These are phyloP conservation scores for Porogramme epimiltina DNA, from an alignment of 1,284 basidiomycete species.

Conservation along the genomic window DNA sequence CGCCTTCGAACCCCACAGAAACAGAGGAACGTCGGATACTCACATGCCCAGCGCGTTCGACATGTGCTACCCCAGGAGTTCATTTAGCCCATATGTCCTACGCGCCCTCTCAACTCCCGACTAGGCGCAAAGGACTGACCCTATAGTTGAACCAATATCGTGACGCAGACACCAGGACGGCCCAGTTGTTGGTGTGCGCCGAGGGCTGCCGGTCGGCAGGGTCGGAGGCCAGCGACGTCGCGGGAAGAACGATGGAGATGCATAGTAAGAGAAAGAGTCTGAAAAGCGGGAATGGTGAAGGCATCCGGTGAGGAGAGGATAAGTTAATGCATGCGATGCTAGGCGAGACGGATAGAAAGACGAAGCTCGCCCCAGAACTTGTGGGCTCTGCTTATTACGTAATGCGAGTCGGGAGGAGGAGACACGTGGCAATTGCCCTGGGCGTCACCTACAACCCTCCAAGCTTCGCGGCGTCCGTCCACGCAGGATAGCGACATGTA, in stretches of 20 bases:
- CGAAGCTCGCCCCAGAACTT: too few species aligned
- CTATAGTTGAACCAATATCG: slow-evolving; percentile 99
- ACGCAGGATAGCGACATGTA: too few species aligned
- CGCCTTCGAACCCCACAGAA: too few species aligned
- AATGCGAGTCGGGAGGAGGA: too few species aligned
- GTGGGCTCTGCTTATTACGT: too few species aligned
- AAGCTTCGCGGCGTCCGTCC: too few species aligned
- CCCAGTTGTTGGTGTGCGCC: slow-evolving; percentile 96
- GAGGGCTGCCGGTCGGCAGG: slow-evolving; percentile 32
- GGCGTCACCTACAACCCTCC: too few species aligned
- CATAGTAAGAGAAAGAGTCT: slow-evolving; percentile 10
- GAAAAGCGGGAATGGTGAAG: background rate
- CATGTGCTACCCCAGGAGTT: slow-evolving; percentile 75
- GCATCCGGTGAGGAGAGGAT: background rate
- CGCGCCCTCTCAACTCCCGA: too few species aligned
- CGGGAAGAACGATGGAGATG: slow-evolving; percentile 2
- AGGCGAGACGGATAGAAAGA: too few species aligned
- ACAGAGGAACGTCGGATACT: slow-evolving; percentile 22
- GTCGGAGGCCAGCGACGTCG: too few species aligned
- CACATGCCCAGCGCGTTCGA: slow-evolving; percentile 96
- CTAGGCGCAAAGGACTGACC: slow-evolving; percentile 48
- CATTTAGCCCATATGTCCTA: background rate
- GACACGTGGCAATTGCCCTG: too few species aligned
- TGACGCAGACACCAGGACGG: slow-evolving; percentile 92
- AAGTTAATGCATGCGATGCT: too few species aligned